Evolutionary conservation across 208 protist genomes (phyloP).

Genomic region (Porcisia hertigi): DNA sequence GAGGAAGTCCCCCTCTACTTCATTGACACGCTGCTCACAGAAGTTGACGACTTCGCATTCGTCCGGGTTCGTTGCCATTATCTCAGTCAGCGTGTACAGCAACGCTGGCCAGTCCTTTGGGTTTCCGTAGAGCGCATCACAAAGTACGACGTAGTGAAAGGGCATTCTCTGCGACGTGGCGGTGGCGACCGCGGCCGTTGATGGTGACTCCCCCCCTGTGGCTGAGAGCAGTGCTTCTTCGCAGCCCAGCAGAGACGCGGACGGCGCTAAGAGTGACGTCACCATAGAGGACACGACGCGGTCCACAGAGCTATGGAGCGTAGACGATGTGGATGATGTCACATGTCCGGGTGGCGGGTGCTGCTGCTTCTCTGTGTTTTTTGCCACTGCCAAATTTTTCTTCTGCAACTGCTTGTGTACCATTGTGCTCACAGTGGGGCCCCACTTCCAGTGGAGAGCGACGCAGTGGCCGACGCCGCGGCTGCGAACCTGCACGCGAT

Average conservation of each 20-base stretch:
- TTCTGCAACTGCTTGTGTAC: constrained; percentile 44
- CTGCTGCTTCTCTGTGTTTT: not conserved
- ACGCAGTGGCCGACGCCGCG: constrained; percentile 43
- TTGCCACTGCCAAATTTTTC: constrained; percentile 2
- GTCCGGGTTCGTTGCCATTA: constrained; percentile 54
- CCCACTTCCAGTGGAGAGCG: constrained; percentile 82
- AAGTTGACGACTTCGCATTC: constrained; percentile 83
- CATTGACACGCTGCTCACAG: constrained; percentile 87
- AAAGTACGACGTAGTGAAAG: constrained; percentile 68
- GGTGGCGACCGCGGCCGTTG: not conserved
- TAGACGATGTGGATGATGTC: not conserved
- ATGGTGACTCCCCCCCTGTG: not conserved
- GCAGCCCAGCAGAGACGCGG: constrained; percentile 39
- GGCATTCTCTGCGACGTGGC: not conserved
- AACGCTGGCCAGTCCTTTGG: constrained; percentile 80
- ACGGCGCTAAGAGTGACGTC: constrained; percentile 27
- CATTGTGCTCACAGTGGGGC: constrained; percentile 42
- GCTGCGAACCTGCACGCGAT: constrained; percentile 38
- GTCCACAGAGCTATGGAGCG: not conserved
- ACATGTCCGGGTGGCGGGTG: not conserved
- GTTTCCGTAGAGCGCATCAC: constrained; percentile 91
- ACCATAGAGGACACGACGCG: constrained; percentile 31
- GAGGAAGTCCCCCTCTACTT: constrained; percentile 82
- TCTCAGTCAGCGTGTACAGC: constrained; percentile 82
- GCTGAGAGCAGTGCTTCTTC: constrained; percentile 18